Conservation (phyloP, 768 basidiomycete species). For the Naganishia onofrii region DNA sequence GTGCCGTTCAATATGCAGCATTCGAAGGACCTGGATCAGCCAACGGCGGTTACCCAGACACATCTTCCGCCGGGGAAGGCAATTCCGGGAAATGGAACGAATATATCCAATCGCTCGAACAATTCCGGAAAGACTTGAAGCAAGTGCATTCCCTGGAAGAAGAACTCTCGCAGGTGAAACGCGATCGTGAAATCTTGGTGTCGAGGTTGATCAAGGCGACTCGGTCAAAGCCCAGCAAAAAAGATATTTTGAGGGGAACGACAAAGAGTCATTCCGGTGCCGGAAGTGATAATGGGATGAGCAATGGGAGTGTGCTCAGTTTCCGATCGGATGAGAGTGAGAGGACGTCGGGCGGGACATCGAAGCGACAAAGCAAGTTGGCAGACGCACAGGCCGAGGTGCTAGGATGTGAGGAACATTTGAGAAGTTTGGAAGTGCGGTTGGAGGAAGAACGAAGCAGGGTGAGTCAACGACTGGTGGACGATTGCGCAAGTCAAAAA, state of each 20-base stretch:
- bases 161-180: conserved; percentile 47
- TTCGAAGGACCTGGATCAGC: conserved; percentile 49
- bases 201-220: conserved; percentile 51
- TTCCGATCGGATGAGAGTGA: conserved; percentile 41
- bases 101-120: conserved; percentile 45
- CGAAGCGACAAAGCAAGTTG: conserved; percentile 46
- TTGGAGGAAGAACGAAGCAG: conserved; percentile 51
- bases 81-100: conserved; percentile 45
- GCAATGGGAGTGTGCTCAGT: conserved; percentile 37
- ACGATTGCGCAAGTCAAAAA: not conserved
- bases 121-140: conserved; percentile 51
- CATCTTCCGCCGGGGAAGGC: conserved; percentile 18
- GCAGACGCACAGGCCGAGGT: conserved; percentile 51
- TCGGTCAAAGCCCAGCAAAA: conserved; percentile 47
- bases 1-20: conserved; percentile 48
- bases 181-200: conserved; percentile 51
- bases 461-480: conserved; percentile 8
- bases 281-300: conserved; percentile 23
- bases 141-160: conserved; percentile 51
- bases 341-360: conserved; percentile 37
- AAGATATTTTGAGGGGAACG: conserved; percentile 40
- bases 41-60: conserved; percentile 29
- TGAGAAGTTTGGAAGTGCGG: conserved; percentile 46
- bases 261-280: conserved; percentile 27
- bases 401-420: conserved; percentile 51